Conservation (phyloP, 345 rosid species). For the Gossypium anomalum region DNA sequence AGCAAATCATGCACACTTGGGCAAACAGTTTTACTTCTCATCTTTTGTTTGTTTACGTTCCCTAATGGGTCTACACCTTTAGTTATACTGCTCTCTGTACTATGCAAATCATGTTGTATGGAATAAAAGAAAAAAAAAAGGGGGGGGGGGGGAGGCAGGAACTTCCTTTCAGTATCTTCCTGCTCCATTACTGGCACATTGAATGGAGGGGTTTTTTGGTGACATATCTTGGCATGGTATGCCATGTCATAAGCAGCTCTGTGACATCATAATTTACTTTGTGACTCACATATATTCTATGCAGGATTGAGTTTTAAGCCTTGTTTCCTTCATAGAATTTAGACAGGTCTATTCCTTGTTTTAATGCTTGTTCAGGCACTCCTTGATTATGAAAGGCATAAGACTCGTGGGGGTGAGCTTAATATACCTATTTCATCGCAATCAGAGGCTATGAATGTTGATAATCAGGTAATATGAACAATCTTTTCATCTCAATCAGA, state of each 20-base stretch:
- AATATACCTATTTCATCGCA: constrained; percentile 43
- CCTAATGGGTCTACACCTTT: neutral
- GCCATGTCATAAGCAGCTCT: neutral
- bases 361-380: constrained; percentile 51
- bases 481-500: constrained; percentile 26
- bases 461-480: constrained; percentile 52
- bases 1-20: neutral
- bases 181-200: neutral
- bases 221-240: neutral
- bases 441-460: constrained; percentile 43
- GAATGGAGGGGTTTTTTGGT: neutral
- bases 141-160: neutral
- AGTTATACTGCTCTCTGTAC: neutral
- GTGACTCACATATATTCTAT: neutral
- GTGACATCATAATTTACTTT: neutral
- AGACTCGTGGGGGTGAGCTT: constrained; percentile 57
- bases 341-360: constrained; percentile 5
- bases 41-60: neutral
- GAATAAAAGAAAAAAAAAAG: neutral
- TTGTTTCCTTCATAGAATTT: neutral
- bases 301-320: neutral
- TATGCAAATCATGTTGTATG: neutral
- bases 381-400: constrained; percentile 85
- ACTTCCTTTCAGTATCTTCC: neutral
- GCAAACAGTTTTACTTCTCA: neutral